Percentiles rank a stretch among this genome's conserved stretches.
Conservation (phyloP, 192 early-diverging fungal genomes). For the Entomortierella lignicola region DNA sequence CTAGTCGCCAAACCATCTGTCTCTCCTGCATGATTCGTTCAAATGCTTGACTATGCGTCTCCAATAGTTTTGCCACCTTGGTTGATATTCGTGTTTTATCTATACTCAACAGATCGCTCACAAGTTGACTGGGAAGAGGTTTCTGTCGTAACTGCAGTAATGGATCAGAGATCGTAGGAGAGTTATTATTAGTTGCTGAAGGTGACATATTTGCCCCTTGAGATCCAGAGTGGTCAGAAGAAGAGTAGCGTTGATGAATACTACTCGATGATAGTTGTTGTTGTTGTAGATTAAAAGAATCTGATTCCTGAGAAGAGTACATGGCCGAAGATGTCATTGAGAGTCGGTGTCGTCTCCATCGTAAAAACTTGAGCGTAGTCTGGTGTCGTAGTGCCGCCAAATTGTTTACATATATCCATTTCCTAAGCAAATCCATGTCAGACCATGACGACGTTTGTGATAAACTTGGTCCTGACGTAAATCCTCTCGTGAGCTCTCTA, state of each 20-base stretch:
- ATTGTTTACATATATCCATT: constrained; percentile 23
- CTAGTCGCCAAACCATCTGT: constrained; percentile 13
- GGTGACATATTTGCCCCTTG: neutral
- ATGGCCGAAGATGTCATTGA: neutral
- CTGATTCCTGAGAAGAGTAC: constrained; percentile 26
- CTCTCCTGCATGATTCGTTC: constrained; percentile 30
- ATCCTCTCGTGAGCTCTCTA: neutral
- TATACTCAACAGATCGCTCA: neutral
- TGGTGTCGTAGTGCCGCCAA: constrained; percentile 32
- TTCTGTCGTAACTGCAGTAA: neutral
- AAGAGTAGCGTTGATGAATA: neutral
- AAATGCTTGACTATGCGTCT: constrained; percentile 29
- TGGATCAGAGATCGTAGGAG: no score
- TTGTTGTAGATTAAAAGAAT: neutral
- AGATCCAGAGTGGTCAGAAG: neutral
- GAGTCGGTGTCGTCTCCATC: constrained; percentile 14
- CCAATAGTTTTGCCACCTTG: constrained; percentile 17
- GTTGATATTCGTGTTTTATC: constrained; percentile 12
- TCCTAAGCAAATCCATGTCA: constrained; percentile 4
- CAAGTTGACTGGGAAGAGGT: constrained; percentile 4
- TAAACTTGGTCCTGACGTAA: neutral
- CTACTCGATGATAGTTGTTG: neutral
- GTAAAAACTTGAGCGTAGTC: constrained; percentile 32
- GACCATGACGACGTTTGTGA: neutral
- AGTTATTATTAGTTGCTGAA: no score